Evolutionary conservation across 192 early-diverging fungal species (phyloP).

Genomic region (Backusella australiensis): DNA sequence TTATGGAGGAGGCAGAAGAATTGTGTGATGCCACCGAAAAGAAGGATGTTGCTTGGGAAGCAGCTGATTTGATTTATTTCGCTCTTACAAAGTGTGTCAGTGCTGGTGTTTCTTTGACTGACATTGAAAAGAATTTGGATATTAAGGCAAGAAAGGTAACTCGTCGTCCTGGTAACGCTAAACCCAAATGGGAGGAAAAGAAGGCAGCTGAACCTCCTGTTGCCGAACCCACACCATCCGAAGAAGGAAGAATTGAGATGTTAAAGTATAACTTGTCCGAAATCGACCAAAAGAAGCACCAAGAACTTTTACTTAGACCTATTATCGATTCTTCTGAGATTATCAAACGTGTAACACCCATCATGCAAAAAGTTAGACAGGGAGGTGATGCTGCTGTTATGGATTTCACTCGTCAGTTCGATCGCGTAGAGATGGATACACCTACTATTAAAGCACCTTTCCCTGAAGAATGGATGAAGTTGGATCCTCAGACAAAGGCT

Average conservation of each 20-base stretch:
- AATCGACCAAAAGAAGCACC: conserved; percentile 49
- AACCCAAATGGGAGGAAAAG: conserved; percentile 66
- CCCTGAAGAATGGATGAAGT: conserved; percentile 48
- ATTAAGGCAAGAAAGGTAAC: conserved; percentile 79
- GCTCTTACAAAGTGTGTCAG: conserved; percentile 83
- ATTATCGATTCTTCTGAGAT: conserved; percentile 93
- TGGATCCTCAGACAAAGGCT: conserved; percentile 59
- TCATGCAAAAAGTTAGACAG: conserved; percentile 80
- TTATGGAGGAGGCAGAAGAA: conserved; percentile 95
- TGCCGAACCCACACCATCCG: conserved; percentile 22
- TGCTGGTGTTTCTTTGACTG: conserved; percentile 75
- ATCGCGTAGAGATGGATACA: conserved; percentile 71
- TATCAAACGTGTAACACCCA: conserved; percentile 82
- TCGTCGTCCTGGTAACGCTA: conserved; percentile 91
- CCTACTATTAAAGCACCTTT: conserved; percentile 88
- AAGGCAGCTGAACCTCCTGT: conserved; percentile 22
- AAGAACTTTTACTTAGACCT: conserved; percentile 78
- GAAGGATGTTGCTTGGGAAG: conserved; percentile 91
- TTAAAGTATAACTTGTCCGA: conserved; percentile 55
- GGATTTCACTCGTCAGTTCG: conserved; percentile 88
- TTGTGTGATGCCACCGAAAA: conserved; percentile 73
- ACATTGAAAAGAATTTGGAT: conserved; percentile 88
- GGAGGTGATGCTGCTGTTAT: conserved; percentile 84
- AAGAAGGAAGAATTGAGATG: conserved; percentile 72
- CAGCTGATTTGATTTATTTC: conserved; percentile 97